Evolutionary conservation across 2,329 filamentous ascomycete species (phyloP).

Genomic region (Pestalotiopsis fici): DNA sequence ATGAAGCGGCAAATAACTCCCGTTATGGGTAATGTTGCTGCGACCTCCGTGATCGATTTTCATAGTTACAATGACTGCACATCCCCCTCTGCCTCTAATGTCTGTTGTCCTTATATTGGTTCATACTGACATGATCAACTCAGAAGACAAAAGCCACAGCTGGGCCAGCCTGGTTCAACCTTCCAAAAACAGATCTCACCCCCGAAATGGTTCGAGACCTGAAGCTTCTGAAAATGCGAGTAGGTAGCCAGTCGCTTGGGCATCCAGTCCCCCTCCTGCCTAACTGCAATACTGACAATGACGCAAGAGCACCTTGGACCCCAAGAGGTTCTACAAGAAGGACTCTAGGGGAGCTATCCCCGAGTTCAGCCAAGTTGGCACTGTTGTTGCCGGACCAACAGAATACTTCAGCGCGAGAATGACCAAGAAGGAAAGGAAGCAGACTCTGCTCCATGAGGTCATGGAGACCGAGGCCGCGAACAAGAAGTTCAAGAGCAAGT

Average conservation of each 20-base stretch:
- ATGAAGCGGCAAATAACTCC: constrained; percentile 74
- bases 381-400: constrained; percentile 83
- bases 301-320: background rate
- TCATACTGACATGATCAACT: background rate
- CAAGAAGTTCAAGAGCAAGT: constrained; percentile 82
- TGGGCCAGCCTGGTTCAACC: constrained; percentile 82
- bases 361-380: constrained; percentile 86
- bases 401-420: constrained; percentile 84
- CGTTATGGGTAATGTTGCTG: constrained; percentile 80
- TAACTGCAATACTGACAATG: background rate
- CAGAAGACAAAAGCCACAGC: constrained; percentile 53
- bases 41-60: constrained; percentile 59
- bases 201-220: constrained; percentile 86
- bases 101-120: background rate
- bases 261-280: background rate
- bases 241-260: constrained; percentile 40
- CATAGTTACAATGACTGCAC: constrained; percentile 75
- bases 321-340: constrained; percentile 69
- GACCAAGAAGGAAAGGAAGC: constrained; percentile 84
- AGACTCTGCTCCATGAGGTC: constrained; percentile 83
- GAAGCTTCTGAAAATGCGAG: constrained; percentile 84
- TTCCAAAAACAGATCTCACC: constrained; percentile 82
- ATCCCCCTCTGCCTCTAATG: constrained; percentile 11
- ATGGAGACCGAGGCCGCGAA: constrained; percentile 66
- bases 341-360: constrained; percentile 72